phyloP scores from a whole-genome alignment of 164 flowering plant species.

The Buxus sempervirens region DNA sequence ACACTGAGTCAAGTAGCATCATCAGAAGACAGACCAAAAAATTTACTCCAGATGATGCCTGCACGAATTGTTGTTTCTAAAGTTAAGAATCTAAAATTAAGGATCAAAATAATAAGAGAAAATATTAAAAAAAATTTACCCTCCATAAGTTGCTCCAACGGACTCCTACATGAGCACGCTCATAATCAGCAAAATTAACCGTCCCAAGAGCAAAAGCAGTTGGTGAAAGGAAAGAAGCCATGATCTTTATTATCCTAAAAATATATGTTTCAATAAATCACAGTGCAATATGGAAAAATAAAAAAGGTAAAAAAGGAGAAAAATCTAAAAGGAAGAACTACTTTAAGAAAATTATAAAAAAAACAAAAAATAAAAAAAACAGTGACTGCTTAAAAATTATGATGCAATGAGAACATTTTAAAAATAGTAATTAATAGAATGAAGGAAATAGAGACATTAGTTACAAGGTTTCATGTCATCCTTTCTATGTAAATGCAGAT shows the following conservation, averaged over 20 bases:
- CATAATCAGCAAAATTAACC: slow-evolving; percentile 94
- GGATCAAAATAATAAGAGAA: neutral
- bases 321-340: no score
- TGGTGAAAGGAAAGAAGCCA: slow-evolving; percentile 93
- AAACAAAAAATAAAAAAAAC: slow-evolving; percentile 5
- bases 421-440: no score
- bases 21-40: slow-evolving; percentile 82
- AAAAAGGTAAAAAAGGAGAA: neutral
- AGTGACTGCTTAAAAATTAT: neutral
- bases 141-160: slow-evolving; percentile 99
- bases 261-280: slow-evolving; percentile 2
- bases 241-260: slow-evolving; percentile 65
- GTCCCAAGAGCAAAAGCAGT: slow-evolving; percentile 98
- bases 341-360: slow-evolving; percentile 11
- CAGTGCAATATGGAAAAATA: neutral
- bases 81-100: slow-evolving; percentile 9
- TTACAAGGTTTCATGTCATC: no score
- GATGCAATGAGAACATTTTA: no score
- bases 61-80: slow-evolving; percentile 14
- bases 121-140: slow-evolving; percentile 31
- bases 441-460: no score
- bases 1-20: slow-evolving; percentile 78
- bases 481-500: no score
- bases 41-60: slow-evolving; percentile 96
- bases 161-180: slow-evolving; percentile 98